Conservation (phyloP, 192 early-diverging fungal species). For the Backusella sp. region DNA sequence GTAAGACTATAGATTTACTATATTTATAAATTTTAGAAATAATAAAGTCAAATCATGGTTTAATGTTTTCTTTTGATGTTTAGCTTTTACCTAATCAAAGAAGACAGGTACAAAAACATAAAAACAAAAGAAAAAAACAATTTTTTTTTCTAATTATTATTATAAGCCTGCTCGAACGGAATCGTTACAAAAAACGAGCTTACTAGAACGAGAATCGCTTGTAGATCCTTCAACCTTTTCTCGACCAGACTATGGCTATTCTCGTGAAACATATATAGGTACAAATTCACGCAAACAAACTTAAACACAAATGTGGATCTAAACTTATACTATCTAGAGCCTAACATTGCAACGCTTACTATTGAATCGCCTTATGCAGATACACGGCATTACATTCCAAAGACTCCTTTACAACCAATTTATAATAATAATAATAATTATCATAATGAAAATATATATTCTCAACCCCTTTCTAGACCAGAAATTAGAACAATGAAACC, state of each 20-base stretch:
- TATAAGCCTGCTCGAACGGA: conserved; percentile 8
- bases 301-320: not conserved
- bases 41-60: not conserved
- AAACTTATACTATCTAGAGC: not conserved
- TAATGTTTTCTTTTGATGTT: not conserved
- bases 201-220: conserved; percentile 13
- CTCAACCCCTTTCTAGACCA: conserved; percentile 5
- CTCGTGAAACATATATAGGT: conserved; percentile 24
- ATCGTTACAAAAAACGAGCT: not conserved
- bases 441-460: conserved; percentile 8
- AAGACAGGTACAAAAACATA: conserved; percentile 11
- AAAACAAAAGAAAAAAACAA: not conserved
- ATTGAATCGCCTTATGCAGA: not conserved
- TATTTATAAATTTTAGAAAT: not conserved
- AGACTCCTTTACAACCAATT: not conserved
- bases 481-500: conserved; percentile 19
- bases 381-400: conserved; percentile 10
- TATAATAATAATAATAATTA: not conserved
- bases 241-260: not conserved
- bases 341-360: not conserved
- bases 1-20: not conserved
- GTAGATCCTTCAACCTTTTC: not conserved
- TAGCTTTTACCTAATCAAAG: conserved; percentile 1
- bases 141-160: not conserved
- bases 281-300: not conserved